Conservation (phyloP, 495 filamentous ascomycete genomes). For the Hypoxylon perforatum region DNA sequence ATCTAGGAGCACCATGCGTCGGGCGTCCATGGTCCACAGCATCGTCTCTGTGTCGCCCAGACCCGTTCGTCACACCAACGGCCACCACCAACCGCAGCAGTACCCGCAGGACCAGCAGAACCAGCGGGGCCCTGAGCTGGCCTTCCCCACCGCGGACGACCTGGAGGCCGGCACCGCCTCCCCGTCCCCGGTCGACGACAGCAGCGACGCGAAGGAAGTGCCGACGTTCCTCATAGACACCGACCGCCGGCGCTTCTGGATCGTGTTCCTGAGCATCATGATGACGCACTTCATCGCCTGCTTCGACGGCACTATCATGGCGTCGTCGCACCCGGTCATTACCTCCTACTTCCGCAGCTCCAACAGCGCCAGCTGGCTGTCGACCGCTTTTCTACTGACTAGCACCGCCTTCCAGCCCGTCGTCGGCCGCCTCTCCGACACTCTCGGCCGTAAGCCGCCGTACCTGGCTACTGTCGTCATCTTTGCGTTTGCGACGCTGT, state of each 20-base stretch:
- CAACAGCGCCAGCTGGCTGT: slow-evolving; percentile 83
- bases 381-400: slow-evolving; percentile 81
- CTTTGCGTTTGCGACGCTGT: slow-evolving; percentile 74
- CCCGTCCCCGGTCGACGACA: not conserved
- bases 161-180: not conserved
- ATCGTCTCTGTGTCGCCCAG: slow-evolving; percentile 19
- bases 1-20: slow-evolving; percentile 25
- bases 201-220: not conserved
- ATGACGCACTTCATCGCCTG: slow-evolving; percentile 54
- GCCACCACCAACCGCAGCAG: slow-evolving; percentile 12
- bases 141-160: not conserved
- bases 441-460: slow-evolving; percentile 74
- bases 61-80: slow-evolving; percentile 6
- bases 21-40: slow-evolving; percentile 17
- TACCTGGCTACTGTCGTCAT: slow-evolving; percentile 72
- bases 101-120: no score
- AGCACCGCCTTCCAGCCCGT: slow-evolving; percentile 79
- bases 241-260: slow-evolving; percentile 49
- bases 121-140: not conserved
- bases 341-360: slow-evolving; percentile 81
- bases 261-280: slow-evolving; percentile 53
- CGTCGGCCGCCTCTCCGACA: slow-evolving; percentile 77
- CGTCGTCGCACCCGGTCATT: slow-evolving; percentile 82
- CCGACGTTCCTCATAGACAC: slow-evolving; percentile 51
- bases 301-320: slow-evolving; percentile 85